Percentiles rank a stretch among this genome's conserved stretches.
phyloP scores from a whole-genome alignment of 2,329 filamentous ascomycete species.

The Rhynchosporium agropyri region DNA sequence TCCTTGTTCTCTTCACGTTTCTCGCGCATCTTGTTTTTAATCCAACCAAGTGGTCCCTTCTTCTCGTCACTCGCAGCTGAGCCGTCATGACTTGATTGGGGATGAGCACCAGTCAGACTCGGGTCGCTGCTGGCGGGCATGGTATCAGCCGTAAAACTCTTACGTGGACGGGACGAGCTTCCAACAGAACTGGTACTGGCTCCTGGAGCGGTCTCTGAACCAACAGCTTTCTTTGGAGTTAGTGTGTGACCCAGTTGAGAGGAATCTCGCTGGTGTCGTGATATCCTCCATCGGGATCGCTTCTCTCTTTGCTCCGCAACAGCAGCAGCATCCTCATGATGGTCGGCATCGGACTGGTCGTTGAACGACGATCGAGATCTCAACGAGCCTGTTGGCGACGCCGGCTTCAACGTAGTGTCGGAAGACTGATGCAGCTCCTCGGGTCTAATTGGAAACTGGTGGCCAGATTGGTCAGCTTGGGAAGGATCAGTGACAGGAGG shows the following conservation, averaged over 20 bases:
- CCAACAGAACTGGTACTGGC: slow-evolving; percentile 69
- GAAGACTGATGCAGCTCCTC: slow-evolving; percentile 35
- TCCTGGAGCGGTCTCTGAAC: slow-evolving; percentile 64
- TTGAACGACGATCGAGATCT: slow-evolving; percentile 68
- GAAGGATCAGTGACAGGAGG: slow-evolving; percentile 36
- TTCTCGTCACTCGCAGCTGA: slow-evolving; percentile 44
- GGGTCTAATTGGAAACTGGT: slow-evolving; percentile 28
- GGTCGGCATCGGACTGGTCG: slow-evolving; percentile 80
- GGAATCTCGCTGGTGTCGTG: slow-evolving; percentile 60
- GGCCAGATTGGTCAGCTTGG: slow-evolving; percentile 30
- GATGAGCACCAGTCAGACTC: slow-evolving; percentile 32
- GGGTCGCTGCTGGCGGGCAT: slow-evolving; percentile 40
- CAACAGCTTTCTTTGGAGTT: slow-evolving; percentile 53
- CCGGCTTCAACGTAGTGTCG: slow-evolving; percentile 57
- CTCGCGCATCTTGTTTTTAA: slow-evolving; percentile 65
- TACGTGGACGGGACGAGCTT: slow-evolving; percentile 54
- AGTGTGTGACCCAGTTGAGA: slow-evolving; percentile 47
- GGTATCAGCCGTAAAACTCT: slow-evolving; percentile 50
- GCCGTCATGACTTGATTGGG: slow-evolving; percentile 43
- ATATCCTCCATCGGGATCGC: slow-evolving; percentile 72
- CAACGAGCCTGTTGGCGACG: slow-evolving; percentile 76
- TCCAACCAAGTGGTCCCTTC: slow-evolving; percentile 64
- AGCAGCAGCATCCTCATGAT: slow-evolving; percentile 60
- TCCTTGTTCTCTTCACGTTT: slow-evolving; percentile 45
- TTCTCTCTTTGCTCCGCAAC: slow-evolving; percentile 68